Percentiles rank a stretch among this genome's conserved stretches.
Conservation (phyloP, 352 stramenopile genomes). For the Blastocystis hominis region DNA sequence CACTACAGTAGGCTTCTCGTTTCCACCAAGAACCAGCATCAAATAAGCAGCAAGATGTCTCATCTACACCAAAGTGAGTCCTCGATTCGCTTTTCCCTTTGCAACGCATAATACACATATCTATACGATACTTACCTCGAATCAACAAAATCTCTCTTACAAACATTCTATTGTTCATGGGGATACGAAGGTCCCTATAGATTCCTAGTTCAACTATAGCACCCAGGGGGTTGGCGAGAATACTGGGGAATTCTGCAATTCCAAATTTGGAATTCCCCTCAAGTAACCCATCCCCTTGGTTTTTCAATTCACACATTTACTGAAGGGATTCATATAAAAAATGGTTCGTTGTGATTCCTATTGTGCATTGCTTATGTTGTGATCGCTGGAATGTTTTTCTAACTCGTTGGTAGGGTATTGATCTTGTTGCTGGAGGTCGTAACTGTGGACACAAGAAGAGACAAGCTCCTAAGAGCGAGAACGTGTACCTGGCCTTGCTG, state of each 20-base stretch:
- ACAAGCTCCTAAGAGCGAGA: constrained; percentile 91
- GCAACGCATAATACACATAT: no score
- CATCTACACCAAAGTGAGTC: no score
- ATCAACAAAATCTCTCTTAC: neutral
- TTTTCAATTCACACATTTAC: neutral
- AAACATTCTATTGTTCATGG: neutral
- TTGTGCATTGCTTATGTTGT: no score
- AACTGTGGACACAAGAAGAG: constrained; percentile 88
- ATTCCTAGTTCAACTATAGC: no score
- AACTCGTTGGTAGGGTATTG: constrained; percentile 32
- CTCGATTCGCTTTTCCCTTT: no score
- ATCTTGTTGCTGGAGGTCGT: constrained; percentile 26
- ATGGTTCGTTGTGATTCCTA: neutral
- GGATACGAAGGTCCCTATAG: no score
- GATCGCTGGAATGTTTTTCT: no score
- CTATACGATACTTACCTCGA: neutral
- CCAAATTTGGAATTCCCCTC: neutral
- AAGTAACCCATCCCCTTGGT: neutral
- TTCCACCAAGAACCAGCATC: constrained; percentile 49
- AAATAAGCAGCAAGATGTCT: constrained; percentile 52
- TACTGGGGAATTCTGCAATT: neutral
- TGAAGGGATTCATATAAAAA: neutral
- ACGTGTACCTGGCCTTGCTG: constrained; percentile 97
- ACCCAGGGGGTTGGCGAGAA: no score
- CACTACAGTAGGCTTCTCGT: constrained; percentile 37